These are phyloP conservation scores for Euphorbia peplus DNA, from an alignment of 345 rosid species.

Conservation along the genomic window DNA sequence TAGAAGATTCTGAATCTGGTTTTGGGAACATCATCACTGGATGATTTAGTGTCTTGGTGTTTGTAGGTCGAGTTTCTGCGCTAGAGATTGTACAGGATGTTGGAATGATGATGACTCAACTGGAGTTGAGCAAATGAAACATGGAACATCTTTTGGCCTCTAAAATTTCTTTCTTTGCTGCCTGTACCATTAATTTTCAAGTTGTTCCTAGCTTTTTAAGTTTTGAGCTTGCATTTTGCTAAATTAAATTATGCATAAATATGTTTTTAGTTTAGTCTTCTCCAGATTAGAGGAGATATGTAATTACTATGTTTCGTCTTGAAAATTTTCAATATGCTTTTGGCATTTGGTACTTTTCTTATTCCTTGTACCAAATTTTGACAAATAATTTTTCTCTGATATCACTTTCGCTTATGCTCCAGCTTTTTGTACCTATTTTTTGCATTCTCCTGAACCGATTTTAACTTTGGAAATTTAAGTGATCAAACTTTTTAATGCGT, in stretches of 20 bases:
- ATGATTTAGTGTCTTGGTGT: background rate
- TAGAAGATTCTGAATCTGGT: too few relatives aligned
- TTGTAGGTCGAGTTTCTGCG: background rate
- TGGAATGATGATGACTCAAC: background rate
- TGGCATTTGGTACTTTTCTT: background rate
- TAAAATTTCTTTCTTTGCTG: background rate
- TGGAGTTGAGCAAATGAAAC: background rate
- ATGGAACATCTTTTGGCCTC: background rate
- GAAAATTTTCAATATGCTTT: too few relatives aligned
- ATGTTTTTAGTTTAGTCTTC: background rate
- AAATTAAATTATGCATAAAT: background rate
- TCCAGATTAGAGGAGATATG: background rate
- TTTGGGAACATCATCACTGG: too few relatives aligned
- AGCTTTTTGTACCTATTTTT: too few relatives aligned
- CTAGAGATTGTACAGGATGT: conserved; percentile 12
- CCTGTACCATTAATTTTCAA: background rate
- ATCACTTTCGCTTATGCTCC: too few relatives aligned
- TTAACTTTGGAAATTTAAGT: too few relatives aligned
- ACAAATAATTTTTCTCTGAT: too few relatives aligned
- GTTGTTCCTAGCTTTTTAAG: background rate
- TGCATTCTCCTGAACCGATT: too few relatives aligned
- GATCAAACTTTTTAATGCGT: too few relatives aligned
- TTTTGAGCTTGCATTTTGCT: background rate
- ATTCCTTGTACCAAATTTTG: background rate
- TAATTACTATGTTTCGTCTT: background rate